Conservation (phyloP, 305 asterid species). For the Coffea humblotiana region DNA sequence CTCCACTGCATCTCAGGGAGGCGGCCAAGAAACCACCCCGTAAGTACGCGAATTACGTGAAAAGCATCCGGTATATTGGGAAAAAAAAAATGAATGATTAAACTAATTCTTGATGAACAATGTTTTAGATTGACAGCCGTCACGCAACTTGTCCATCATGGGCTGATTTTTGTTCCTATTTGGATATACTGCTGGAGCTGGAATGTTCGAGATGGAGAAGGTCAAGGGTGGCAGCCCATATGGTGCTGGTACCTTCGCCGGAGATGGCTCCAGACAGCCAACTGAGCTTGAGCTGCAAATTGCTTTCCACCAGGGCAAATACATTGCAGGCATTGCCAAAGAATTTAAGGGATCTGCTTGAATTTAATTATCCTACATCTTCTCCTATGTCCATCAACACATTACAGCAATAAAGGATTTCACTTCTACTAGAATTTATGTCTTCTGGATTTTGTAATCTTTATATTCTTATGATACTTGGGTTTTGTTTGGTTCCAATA, state of each 20-base stretch:
- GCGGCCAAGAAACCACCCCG: conserved; percentile 88
- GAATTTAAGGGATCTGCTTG: conserved; percentile 59
- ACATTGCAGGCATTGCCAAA: conserved; percentile 65
- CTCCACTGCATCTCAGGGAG: conserved; percentile 73
- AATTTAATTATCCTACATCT: conserved; percentile 9
- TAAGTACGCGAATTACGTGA: conserved; percentile 20
- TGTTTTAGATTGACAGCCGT: conserved; percentile 69
- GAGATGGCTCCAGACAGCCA: conserved; percentile 83
- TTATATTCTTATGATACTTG: not conserved
- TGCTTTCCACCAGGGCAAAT: conserved; percentile 82
- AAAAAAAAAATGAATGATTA: not conserved
- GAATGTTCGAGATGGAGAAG: conserved; percentile 72
- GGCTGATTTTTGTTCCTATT: conserved; percentile 85
- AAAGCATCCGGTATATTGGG: not conserved
- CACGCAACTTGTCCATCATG: conserved; percentile 80
- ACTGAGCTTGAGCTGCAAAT: conserved; percentile 55
- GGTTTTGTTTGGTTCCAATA: too few relatives aligned
- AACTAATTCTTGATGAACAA: not conserved
- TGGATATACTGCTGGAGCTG: conserved; percentile 77
- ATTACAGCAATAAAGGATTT: not conserved
- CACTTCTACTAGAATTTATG: not conserved
- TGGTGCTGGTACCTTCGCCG: conserved; percentile 82
- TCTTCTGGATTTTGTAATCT: not conserved
- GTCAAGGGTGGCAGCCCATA: conserved; percentile 84
- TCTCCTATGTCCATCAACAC: not conserved